Percentiles rank a stretch among this genome's conserved stretches.
Conservation (phyloP, 805 yeast species). For the Suhomyces sp. region DNA sequence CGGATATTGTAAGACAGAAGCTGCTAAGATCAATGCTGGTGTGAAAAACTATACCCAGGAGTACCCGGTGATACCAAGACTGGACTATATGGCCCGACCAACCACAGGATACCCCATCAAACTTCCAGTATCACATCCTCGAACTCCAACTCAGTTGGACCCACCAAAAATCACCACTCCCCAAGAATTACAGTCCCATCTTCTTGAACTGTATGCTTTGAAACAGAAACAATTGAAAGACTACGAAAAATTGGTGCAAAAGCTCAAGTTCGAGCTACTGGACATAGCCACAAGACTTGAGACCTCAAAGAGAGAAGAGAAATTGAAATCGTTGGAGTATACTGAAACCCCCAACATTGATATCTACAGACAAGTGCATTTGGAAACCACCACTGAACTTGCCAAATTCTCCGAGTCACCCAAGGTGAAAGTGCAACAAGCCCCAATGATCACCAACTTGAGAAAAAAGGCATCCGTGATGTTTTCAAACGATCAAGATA, state of each 20-base stretch:
- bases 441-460: constrained; percentile 10
- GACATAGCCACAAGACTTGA: constrained; percentile 25
- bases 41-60: too few relatives aligned
- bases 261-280: constrained; percentile 35
- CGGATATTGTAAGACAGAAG: too few relatives aligned
- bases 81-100: too few relatives aligned
- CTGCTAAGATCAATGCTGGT: too few relatives aligned
- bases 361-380: constrained; percentile 10
- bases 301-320: constrained; percentile 14
- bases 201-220: constrained; percentile 38
- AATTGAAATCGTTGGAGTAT: constrained; percentile 2
- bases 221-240: constrained; percentile 56
- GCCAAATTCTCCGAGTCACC: constrained; percentile 1
- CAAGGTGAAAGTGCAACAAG: constrained; percentile 1
- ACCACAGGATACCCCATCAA: too few relatives aligned
- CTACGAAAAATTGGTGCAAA: constrained; percentile 40
- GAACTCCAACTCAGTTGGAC: too few relatives aligned
- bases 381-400: constrained; percentile 11
- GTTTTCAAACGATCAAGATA: background rate
- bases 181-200: too few relatives aligned
- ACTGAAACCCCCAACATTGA: constrained; percentile 6
- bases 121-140: too few relatives aligned
- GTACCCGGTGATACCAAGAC: too few relatives aligned
- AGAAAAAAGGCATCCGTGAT: constrained; percentile 23
- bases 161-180: too few relatives aligned